Conservation (phyloP, 2,329 filamentous ascomycete species). For the Achaetomium macrosporum region DNA sequence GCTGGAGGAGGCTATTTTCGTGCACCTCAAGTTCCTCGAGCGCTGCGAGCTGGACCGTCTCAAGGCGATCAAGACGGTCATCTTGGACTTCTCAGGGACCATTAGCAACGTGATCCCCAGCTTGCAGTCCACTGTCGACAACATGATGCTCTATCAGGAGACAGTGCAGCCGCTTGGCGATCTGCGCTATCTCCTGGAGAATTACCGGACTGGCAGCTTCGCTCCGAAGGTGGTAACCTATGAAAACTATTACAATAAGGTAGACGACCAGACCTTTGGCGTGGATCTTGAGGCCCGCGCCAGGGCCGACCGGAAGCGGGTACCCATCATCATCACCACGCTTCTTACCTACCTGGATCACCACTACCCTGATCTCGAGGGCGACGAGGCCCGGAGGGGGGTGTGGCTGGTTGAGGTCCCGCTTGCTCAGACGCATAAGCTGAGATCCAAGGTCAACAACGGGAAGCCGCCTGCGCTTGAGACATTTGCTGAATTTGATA, state of each 20-base stretch:
- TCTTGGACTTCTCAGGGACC: slow-evolving; percentile 93
- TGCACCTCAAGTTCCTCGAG: slow-evolving; percentile 93
- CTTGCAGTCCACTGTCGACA: slow-evolving; percentile 90
- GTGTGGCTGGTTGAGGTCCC: slow-evolving; percentile 96
- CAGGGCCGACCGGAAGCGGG: slow-evolving; percentile 88
- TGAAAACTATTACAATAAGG: slow-evolving; percentile 98
- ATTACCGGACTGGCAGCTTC: slow-evolving; percentile 91
- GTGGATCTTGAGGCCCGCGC: slow-evolving; percentile 96
- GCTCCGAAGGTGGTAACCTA: slow-evolving; percentile 86
- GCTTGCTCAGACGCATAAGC: slow-evolving; percentile 73
- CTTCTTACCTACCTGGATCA: slow-evolving; percentile 93
- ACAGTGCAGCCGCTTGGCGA: slow-evolving; percentile 92
- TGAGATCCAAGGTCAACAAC: slow-evolving; percentile 79
- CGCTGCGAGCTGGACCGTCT: slow-evolving; percentile 92
- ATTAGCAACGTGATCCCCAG: slow-evolving; percentile 98
- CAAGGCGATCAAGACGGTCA: slow-evolving; percentile 96
- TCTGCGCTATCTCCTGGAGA: slow-evolving; percentile 89
- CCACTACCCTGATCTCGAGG: slow-evolving; percentile 94
- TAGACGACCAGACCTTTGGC: slow-evolving; percentile 96
- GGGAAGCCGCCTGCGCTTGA: slow-evolving; percentile 74
- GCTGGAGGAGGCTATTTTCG: slow-evolving; percentile 89
- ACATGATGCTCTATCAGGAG: slow-evolving; percentile 99
- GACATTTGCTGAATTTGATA: slow-evolving; percentile 78
- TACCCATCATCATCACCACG: slow-evolving; percentile 85
- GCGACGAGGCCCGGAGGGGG: slow-evolving; percentile 82